Base-by-base conservation (phyloP, 768 basidiomycete genomes). In the Pholiota molesta region DNA sequence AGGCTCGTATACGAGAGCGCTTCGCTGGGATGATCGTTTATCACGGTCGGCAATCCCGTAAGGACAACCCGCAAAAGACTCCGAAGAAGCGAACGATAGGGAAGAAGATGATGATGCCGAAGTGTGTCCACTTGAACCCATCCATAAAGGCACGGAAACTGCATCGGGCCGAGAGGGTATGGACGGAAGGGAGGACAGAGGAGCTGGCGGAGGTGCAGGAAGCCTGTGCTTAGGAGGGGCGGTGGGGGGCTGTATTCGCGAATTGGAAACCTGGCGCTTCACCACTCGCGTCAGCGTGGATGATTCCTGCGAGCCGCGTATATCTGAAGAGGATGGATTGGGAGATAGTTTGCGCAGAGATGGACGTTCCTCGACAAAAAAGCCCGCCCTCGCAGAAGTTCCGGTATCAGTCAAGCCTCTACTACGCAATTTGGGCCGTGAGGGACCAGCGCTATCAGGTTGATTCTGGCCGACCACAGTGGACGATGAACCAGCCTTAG, bases 151-250 rank as follows among this genome's bases (percentile, higher is more conserved):
- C 17, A 37, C 23, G 21, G 45, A 17, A 13, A 26, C 21, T 19
- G 33, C 33, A 51, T 58, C 57, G 19, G n/a, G 26, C 23, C 21
- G 33, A 31, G 35, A 58, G 2, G 16, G 35, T 58, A 49, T 44
- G 17, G 57, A 13, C 9, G 45, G 55, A 40, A 52, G 21, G 53
- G 23, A 51, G 55, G 57, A 54, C 61, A 21, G 35, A 44, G 59
- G 61, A 23, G 16, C 63, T 44, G 5, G 52, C 47, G 83, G 84
- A 39, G 82, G 81, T 10, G 77, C 72, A 45, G 85, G 85, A 31
- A 86, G 73, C 51, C 75, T 72, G 10, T 81, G 78, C 14, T 71
- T 75, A 10, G 86, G 86, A 44, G 84, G 85, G 3, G 84, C 80
- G 58, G 74, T 79, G 9, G 80, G 80, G 23, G 71, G 66, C 40